Conservation (phyloP, 805 yeast species). For the Kluyveromyces lactis region DNA sequence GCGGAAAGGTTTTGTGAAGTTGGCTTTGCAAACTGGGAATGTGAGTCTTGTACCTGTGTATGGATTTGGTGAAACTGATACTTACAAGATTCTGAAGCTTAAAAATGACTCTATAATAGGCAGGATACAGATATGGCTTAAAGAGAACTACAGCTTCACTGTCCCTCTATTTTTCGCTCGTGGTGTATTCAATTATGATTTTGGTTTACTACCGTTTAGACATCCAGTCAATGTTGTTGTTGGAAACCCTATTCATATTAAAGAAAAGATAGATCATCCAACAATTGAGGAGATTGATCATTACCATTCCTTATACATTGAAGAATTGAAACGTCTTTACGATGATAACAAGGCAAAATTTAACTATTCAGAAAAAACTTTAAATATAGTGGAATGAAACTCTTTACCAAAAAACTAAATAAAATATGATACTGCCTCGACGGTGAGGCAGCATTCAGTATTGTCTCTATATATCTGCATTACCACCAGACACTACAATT, state of each 20-base stretch:
- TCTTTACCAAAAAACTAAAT: too few species aligned
- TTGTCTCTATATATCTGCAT: too few species aligned
- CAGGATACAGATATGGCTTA: conserved; percentile 63
- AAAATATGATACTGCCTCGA: too few species aligned
- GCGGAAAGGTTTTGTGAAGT: conserved; percentile 80
- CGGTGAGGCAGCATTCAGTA: too few species aligned
- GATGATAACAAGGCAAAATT: conserved; percentile 55
- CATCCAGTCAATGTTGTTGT: conserved; percentile 69
- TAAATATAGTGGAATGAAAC: conserved; percentile 20
- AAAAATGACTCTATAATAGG: conserved; percentile 39
- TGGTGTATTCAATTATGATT: conserved; percentile 86
- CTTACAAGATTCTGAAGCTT: conserved; percentile 45
- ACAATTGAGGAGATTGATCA: conserved; percentile 46
- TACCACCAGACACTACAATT: too few species aligned
- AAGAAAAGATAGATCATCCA: conserved; percentile 40
- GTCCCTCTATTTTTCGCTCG: conserved; percentile 87
- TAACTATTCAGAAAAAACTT: conserved; percentile 19
- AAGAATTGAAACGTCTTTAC: conserved; percentile 54
- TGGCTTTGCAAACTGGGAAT: conserved; percentile 76
- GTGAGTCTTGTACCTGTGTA: conserved; percentile 77
- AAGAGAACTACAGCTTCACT: conserved; percentile 69
- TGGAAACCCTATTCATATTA: conserved; percentile 55
- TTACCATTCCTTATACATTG: conserved; percentile 65
- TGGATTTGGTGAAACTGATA: conserved; percentile 81
- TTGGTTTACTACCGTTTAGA: conserved; percentile 83